These are phyloP conservation scores for Penicillium sp. DNA, from an alignment of 2,329 filamentous ascomycete species.

Conservation along the genomic window DNA sequence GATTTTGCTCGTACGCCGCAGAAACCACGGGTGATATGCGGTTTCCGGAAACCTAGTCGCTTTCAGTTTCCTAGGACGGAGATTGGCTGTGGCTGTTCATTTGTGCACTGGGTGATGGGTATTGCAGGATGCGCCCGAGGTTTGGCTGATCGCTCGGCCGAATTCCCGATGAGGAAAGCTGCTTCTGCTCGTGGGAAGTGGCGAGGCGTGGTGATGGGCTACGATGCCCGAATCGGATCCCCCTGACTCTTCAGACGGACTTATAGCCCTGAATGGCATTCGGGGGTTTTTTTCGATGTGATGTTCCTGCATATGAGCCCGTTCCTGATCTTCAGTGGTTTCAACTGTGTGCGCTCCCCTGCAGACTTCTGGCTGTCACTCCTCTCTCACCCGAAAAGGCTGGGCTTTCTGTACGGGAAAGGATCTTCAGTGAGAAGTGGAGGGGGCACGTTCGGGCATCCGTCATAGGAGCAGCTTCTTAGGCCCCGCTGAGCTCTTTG, in stretches of 20 bases:
- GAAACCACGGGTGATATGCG: slow-evolving; percentile 8
- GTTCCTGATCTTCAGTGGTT: background rate
- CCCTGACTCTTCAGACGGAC: too few species aligned
- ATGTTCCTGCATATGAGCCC: background rate
- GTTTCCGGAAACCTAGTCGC: slow-evolving; percentile 1
- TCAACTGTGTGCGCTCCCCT: background rate
- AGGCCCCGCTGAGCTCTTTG: slow-evolving; percentile 6
- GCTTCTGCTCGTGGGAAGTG: background rate
- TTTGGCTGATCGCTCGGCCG: background rate
- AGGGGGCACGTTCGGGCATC: slow-evolving; percentile 7
- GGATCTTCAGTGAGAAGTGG: slow-evolving; percentile 16
- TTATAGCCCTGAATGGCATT: background rate
- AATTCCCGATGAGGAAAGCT: background rate
- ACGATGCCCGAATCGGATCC: background rate
- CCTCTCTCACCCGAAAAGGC: background rate
- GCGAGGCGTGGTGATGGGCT: background rate
- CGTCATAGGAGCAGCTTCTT: slow-evolving; percentile 3
- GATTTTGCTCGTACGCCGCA: slow-evolving; percentile 5
- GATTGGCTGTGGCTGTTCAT: slow-evolving; percentile 1
- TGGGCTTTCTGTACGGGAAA: slow-evolving; percentile 7
- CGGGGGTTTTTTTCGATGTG: background rate
- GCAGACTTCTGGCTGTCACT: background rate
- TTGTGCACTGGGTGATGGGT: background rate
- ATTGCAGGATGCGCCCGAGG: background rate
- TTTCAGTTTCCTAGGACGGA: background rate